These are phyloP conservation scores for Erigeron canadensis DNA, from an alignment of 129 eudicot genomes.

Conservation along the genomic window DNA sequence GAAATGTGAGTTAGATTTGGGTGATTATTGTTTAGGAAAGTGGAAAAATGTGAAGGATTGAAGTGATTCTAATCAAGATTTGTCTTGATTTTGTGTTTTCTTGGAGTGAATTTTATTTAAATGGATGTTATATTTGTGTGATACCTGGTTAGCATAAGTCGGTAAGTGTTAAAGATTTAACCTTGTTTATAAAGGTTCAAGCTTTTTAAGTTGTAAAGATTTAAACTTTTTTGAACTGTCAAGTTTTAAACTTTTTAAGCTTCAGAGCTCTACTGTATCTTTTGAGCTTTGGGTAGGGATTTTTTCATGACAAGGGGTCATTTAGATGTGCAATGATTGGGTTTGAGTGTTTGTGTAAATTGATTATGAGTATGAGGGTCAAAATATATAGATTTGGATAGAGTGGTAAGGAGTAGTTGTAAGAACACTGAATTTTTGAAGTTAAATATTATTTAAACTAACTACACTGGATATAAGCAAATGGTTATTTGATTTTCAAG, in stretches of 20 bases:
- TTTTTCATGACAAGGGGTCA: no score
- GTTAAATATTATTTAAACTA: neutral
- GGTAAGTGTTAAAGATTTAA: neutral
- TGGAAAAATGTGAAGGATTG: no score
- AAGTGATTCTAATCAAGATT: neutral
- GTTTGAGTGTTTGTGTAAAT: neutral
- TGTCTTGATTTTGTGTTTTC: neutral
- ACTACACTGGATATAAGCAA: neutral
- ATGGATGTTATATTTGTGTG: conserved; percentile 1
- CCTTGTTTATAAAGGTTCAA: neutral
- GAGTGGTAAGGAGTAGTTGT: conserved; percentile 4
- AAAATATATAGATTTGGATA: conserved; percentile 10
- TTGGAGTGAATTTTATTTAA: conserved; percentile 17
- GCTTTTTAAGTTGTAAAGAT: neutral
- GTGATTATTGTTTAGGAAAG: no score
- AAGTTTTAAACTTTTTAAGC: neutral
- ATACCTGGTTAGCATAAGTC: neutral
- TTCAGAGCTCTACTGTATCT: neutral
- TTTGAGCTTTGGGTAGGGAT: no score
- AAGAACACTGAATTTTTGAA: neutral
- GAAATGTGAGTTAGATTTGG: no score
- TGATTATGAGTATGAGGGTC: neutral
- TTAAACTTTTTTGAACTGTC: neutral
- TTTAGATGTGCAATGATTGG: no score
- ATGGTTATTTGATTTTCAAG: neutral